Conservation (phyloP, 192 early-diverging fungal species). For the Lunasporangiospora selenospora region DNA sequence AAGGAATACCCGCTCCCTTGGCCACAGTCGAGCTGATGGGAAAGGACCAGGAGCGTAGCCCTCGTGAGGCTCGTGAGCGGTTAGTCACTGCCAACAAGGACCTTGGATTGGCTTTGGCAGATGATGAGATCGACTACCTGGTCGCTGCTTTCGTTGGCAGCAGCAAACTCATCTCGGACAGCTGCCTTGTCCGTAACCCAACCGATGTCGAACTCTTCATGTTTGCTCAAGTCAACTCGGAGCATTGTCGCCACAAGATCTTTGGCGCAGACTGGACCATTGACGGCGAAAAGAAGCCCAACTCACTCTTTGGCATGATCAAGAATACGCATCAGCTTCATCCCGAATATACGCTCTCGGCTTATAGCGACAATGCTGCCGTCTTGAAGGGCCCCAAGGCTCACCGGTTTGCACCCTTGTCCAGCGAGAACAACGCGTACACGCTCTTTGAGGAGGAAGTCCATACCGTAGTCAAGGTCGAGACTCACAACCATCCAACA, state of each 20-base stretch:
- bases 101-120: constrained; percentile 93
- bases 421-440: constrained; percentile 62
- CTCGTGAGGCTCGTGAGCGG: constrained; percentile 60
- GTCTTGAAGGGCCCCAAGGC: constrained; percentile 84
- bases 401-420: constrained; percentile 61
- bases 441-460: constrained; percentile 70
- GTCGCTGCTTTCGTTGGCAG: constrained; percentile 78
- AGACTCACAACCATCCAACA: constrained; percentile 99
- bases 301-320: constrained; percentile 97
- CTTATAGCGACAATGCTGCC: constrained; percentile 99
- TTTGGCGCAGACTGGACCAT: constrained; percentile 99
- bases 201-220: constrained; percentile 99
- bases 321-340: constrained; percentile 87
- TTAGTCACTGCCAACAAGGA: constrained; percentile 84
- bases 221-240: constrained; percentile 99
- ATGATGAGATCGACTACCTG: constrained; percentile 97
- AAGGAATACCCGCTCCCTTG: constrained; percentile 69
- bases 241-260: constrained; percentile 99
- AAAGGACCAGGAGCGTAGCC: constrained; percentile 32
- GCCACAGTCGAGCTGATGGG: constrained; percentile 55
- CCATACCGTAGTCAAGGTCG: constrained; percentile 96
- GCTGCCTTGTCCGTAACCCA: constrained; percentile 79
- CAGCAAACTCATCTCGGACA: constrained; percentile 48
- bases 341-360: constrained; percentile 88
- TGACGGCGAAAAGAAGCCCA: constrained; percentile 78